Evolutionary conservation across 495 filamentous ascomycete genomes (phyloP).

Genomic region (Penicillium egyptiacum): DNA sequence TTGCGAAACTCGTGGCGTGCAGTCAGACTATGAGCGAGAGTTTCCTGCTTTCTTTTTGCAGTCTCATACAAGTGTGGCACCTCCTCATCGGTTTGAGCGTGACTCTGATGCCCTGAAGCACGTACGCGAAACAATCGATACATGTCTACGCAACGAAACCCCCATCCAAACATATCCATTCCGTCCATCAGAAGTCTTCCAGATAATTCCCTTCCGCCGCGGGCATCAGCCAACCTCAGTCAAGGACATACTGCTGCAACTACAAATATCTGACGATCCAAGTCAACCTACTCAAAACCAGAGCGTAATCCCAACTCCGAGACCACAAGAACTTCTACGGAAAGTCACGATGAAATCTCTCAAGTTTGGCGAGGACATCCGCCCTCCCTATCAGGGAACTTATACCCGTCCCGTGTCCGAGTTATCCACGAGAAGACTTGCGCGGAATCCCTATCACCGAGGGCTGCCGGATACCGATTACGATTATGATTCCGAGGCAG

Average conservation of each 20-base stretch:
- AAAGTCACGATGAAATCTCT: slow-evolving; percentile 73
- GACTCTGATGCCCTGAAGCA: slow-evolving; percentile 55
- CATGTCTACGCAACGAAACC: slow-evolving; percentile 32
- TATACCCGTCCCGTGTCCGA: slow-evolving; percentile 58
- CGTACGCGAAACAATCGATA: slow-evolving; percentile 50
- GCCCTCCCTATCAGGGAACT: slow-evolving; percentile 88
- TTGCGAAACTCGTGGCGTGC: slow-evolving; percentile 13
- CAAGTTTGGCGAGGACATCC: slow-evolving; percentile 80
- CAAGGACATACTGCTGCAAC: slow-evolving; percentile 63
- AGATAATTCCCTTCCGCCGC: slow-evolving; percentile 53
- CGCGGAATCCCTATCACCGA: slow-evolving; percentile 67
- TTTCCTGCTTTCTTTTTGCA: slow-evolving; percentile 82
- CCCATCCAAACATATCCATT: slow-evolving; percentile 37
- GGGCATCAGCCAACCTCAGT: slow-evolving; percentile 57
- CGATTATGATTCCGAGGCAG: slow-evolving; percentile 94
- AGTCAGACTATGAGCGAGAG: slow-evolving; percentile 64
- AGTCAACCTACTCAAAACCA: slow-evolving; percentile 3
- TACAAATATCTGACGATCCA: slow-evolving; percentile 38
- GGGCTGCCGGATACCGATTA: slow-evolving; percentile 73
- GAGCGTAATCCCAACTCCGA: slow-evolving; percentile 21
- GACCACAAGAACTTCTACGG: slow-evolving; percentile 56
- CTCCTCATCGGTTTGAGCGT: slow-evolving; percentile 49
- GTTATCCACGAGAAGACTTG: slow-evolving; percentile 54
- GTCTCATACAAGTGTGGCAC: slow-evolving; percentile 62
- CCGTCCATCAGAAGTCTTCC: slow-evolving; percentile 57